phyloP scores from a whole-genome alignment of 495 filamentous ascomycete species.

The Tirmania nivea region DNA sequence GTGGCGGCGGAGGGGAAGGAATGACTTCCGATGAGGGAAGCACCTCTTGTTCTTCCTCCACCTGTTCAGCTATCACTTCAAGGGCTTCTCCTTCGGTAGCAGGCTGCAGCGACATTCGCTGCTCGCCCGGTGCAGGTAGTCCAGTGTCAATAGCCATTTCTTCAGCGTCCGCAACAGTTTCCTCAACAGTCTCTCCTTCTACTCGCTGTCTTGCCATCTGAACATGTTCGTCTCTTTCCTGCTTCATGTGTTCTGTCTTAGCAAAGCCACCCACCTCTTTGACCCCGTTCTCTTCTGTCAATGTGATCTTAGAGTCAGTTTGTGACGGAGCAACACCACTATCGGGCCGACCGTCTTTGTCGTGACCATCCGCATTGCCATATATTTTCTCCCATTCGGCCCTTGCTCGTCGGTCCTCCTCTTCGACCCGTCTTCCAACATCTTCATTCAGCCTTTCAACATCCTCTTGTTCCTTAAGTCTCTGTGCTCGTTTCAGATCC shows the following conservation, averaged over 20 bases:
- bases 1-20: neutral
- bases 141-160: neutral
- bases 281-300: neutral
- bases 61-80: neutral
- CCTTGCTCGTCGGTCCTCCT: constrained; percentile 42
- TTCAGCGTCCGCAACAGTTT: neutral
- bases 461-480: constrained; percentile 33
- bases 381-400: constrained; percentile 65
- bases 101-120: neutral
- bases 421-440: constrained; percentile 43
- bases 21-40: neutral
- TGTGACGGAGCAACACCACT: neutral
- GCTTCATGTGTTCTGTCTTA: neutral
- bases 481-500: constrained; percentile 34
- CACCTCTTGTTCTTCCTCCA: neutral
- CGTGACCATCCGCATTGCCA: constrained; percentile 26
- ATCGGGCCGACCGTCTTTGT: constrained; percentile 2
- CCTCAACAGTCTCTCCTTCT: neutral
- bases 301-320: neutral
- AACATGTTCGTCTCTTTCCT: neutral
- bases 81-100: neutral
- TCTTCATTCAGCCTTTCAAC: constrained; percentile 50
- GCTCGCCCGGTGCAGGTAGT: neutral
- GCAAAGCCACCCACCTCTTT: neutral
- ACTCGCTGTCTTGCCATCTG: neutral